Conservation (phyloP, 495 filamentous ascomycete species). For the Trichoderma orchidacearum region DNA sequence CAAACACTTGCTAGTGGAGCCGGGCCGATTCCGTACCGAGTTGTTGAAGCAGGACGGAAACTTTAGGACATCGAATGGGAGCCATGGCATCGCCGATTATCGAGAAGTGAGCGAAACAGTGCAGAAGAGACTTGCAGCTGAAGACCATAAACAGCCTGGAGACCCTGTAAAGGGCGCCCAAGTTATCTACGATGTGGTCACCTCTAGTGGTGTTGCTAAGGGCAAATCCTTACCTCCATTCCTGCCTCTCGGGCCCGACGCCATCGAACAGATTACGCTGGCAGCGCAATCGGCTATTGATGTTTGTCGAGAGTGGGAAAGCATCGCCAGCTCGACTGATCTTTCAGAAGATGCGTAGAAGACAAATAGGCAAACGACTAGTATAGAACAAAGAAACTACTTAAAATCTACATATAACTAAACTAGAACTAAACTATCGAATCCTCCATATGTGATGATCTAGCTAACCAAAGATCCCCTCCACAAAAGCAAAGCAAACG, state of each 20-base stretch:
- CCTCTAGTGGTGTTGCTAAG: background rate
- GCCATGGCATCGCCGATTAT: background rate
- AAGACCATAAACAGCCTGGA: background rate
- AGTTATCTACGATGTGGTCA: background rate
- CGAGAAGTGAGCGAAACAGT: background rate
- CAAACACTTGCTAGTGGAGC: conserved; percentile 10
- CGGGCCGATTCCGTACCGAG: conserved; percentile 12
- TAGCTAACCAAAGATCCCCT: too few relatives aligned
- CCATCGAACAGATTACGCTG: background rate
- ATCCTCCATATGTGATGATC: too few relatives aligned
- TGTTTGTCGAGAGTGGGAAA: background rate
- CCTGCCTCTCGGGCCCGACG: background rate
- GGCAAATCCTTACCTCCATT: background rate
- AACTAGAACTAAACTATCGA: too few relatives aligned
- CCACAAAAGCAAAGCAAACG: too few relatives aligned
- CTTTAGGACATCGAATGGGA: conserved; percentile 1
- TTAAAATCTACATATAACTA: too few relatives aligned
- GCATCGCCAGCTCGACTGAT: background rate
- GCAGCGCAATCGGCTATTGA: background rate
- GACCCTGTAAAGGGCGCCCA: background rate
- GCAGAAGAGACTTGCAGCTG: background rate
- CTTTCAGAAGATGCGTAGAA: too few relatives aligned
- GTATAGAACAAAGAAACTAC: too few relatives aligned
- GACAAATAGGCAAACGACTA: too few relatives aligned
- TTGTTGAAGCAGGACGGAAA: conserved; percentile 5